phyloP scores from a whole-genome alignment of 2,329 filamentous ascomycete species.

The Periconia digitata region DNA sequence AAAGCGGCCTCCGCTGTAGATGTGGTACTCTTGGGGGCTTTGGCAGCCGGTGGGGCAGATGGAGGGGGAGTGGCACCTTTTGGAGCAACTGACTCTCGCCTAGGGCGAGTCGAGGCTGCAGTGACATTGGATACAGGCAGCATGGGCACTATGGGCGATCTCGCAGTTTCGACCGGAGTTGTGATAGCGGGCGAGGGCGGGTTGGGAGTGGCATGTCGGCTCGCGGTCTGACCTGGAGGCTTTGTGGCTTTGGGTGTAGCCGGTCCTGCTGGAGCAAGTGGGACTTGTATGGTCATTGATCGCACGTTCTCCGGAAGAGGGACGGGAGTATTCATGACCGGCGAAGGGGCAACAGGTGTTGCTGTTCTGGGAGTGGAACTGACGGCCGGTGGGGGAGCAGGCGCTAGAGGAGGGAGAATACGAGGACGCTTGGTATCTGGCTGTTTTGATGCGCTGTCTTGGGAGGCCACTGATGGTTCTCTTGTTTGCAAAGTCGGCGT shows the following conservation, averaged over 20 bases:
- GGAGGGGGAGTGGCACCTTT: conserved; percentile 23
- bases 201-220: conserved; percentile 16
- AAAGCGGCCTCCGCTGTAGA: conserved; percentile 17
- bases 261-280: conserved; percentile 49
- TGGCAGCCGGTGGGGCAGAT: conserved; percentile 11
- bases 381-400: conserved; percentile 10
- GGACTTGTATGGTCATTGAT: conserved; percentile 38
- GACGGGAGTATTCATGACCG: conserved; percentile 11
- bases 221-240: conserved; percentile 10
- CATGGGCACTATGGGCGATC: conserved; percentile 11
- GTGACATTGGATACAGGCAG: conserved; percentile 21
- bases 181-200: conserved; percentile 17
- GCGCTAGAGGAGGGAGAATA: conserved; percentile 15
- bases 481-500: conserved; percentile 14
- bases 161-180: conserved; percentile 17
- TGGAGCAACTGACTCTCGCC: conserved; percentile 34
- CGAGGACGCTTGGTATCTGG: conserved; percentile 34
- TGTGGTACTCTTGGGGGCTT: conserved; percentile 20
- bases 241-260: conserved; percentile 26
- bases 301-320: conserved; percentile 20
- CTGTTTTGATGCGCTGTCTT: conserved; percentile 27
- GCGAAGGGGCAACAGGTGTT: conserved; percentile 17
- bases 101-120: conserved; percentile 38
- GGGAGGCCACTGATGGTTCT: conserved; percentile 27
- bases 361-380: conserved; percentile 13